A percentile compares a stretch with the other conserved stretches of the same genome.
Evolutionary conservation across 352 stramenopile genomes (phyloP).

Genomic region (Globisporangium barbulae): DNA sequence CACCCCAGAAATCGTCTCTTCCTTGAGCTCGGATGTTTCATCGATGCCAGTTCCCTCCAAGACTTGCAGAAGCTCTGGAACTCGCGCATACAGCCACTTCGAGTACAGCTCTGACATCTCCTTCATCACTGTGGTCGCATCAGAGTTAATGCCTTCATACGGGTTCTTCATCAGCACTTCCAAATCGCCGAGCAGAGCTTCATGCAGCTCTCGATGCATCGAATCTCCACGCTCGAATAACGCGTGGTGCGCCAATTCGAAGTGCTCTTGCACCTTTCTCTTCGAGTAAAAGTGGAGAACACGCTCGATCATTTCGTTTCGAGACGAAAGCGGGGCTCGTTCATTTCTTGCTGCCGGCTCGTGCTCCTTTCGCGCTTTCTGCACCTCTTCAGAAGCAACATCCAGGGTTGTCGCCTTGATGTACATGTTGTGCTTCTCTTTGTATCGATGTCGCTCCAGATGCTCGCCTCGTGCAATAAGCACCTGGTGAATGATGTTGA

Average conservation of each 20-base stretch:
- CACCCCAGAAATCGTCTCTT: conserved; percentile 36
- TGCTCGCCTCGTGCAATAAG: conserved; percentile 55
- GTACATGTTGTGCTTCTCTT: conserved; percentile 49
- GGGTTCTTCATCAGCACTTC: conserved; percentile 50
- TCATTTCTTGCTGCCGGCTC: conserved; percentile 12
- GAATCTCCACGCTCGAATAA: conserved; percentile 20
- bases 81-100: conserved; percentile 47
- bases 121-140: conserved; percentile 42
- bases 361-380: conserved; percentile 24
- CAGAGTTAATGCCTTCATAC: conserved; percentile 48
- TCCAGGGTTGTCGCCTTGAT: conserved; percentile 50
- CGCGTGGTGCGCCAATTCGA: conserved; percentile 47
- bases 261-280: conserved; percentile 61
- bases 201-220: conserved; percentile 29
- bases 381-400: conserved; percentile 43
- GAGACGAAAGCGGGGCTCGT: conserved; percentile 37
- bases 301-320: conserved; percentile 69
- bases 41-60: conserved; percentile 31
- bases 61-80: conserved; percentile 38
- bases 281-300: conserved; percentile 59
- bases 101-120: conserved; percentile 48
- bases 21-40: conserved; percentile 29
- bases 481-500: conserved; percentile 47
- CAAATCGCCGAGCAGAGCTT: conserved; percentile 41
- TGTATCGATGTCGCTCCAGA: conserved; percentile 35